Evolutionary conservation across 192 early-diverging fungal genomes (phyloP).

Genomic region (Funneliformis mosseae): DNA sequence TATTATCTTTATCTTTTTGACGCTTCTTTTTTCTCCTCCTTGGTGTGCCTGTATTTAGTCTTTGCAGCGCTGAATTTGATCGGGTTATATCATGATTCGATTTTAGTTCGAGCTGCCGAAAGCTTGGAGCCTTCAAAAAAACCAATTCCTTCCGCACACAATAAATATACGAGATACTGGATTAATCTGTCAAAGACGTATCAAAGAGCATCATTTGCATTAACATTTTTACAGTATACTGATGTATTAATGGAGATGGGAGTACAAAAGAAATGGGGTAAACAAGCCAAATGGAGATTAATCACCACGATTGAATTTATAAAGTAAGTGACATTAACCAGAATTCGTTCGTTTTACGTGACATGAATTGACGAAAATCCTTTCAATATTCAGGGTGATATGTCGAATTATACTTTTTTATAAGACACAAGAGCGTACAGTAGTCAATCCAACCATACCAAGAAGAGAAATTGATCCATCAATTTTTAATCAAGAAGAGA

Average conservation of each 20-base stretch:
- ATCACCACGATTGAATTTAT: conserved; percentile 65
- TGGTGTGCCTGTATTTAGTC: conserved; percentile 47
- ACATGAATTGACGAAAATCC: not conserved
- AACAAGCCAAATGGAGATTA: conserved; percentile 60
- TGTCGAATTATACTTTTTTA: conserved; percentile 26
- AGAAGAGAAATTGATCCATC: conserved; percentile 32
- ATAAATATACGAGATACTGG: conserved; percentile 75
- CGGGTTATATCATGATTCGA: conserved; percentile 84
- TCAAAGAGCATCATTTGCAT: conserved; percentile 57
- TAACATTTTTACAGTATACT: conserved; percentile 72
- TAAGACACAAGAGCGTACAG: conserved; percentile 6
- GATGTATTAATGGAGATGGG: conserved; percentile 82
- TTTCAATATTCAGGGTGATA: conserved; percentile 33
- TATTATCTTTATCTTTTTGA: not conserved
- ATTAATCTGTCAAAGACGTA: conserved; percentile 52
- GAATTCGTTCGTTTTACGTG: not conserved
- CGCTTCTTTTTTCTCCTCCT: not conserved
- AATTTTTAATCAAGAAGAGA: conserved; percentile 23
- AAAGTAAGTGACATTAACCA: conserved; percentile 54
- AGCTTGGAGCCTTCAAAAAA: conserved; percentile 44
- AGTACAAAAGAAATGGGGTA: conserved; percentile 63
- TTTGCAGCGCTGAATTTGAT: conserved; percentile 80
- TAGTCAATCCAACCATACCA: conserved; percentile 17
- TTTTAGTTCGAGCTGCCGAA: conserved; percentile 58
- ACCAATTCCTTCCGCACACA: conserved; percentile 54